phyloP scores from a whole-genome alignment of 345 rosid species.

The Eutrema heterophyllum region DNA sequence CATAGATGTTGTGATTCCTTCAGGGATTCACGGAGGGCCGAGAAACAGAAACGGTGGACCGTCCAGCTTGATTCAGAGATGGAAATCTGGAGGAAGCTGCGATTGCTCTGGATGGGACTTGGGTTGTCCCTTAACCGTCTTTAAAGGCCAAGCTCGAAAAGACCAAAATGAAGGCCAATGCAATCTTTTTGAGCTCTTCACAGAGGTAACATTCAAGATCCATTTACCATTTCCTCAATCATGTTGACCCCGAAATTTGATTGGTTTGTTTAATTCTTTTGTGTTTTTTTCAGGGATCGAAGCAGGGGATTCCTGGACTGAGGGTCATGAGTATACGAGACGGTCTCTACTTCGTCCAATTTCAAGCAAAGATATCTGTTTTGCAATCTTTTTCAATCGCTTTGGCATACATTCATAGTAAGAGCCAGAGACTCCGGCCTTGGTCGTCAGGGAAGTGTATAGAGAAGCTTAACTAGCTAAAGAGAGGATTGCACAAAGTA shows the following conservation, averaged over 20 bases:
- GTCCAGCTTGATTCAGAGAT: slow-evolving; percentile 69
- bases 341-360: slow-evolving; percentile 67
- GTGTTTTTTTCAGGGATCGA: slow-evolving; percentile 49
- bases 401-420: slow-evolving; percentile 70
- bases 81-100: slow-evolving; percentile 86
- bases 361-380: slow-evolving; percentile 62
- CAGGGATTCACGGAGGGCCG: slow-evolving; percentile 89
- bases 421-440: slow-evolving; percentile 50
- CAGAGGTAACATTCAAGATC: slow-evolving; percentile 53
- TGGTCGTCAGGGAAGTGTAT: slow-evolving; percentile 36
- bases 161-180: slow-evolving; percentile 44
- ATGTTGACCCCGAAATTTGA: neutral
- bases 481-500: slow-evolving; percentile 22
- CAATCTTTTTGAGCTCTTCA: slow-evolving; percentile 56
- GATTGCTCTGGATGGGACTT: slow-evolving; percentile 99
- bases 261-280: neutral
- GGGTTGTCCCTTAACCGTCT: slow-evolving; percentile 66
- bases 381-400: slow-evolving; percentile 83
- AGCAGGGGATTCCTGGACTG: slow-evolving; percentile 47
- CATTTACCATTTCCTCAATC: neutral
- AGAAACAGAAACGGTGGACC: slow-evolving; percentile 62
- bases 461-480: slow-evolving; percentile 30
- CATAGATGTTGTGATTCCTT: slow-evolving; percentile 71
- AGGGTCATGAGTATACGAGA: slow-evolving; percentile 66
- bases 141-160: slow-evolving; percentile 39